Evolutionary conservation across 2,329 filamentous ascomycete species (phyloP).

Genomic region (Epichloe gansuensis): DNA sequence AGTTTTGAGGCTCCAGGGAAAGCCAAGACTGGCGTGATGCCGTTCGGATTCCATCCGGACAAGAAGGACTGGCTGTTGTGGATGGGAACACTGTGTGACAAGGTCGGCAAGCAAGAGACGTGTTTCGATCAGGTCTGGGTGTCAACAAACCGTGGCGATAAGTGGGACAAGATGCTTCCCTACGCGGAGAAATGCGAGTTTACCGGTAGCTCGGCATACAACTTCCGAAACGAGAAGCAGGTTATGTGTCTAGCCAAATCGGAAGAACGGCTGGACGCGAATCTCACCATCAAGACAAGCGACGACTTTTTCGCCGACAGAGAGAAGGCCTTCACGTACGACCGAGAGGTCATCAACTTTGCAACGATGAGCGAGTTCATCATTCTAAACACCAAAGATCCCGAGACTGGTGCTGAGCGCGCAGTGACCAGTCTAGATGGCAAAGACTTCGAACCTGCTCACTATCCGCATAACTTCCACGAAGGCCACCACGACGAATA

Average conservation of each 20-base stretch:
- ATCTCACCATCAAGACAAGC: slow-evolving; percentile 61
- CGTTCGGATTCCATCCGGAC: slow-evolving; percentile 70
- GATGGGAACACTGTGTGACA: slow-evolving; percentile 62
- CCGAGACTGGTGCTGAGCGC: slow-evolving; percentile 54
- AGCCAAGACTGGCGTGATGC: slow-evolving; percentile 22
- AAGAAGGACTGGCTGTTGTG: slow-evolving; percentile 86
- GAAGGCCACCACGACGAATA: slow-evolving; percentile 70
- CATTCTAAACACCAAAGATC: slow-evolving; percentile 65
- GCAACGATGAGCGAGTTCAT: slow-evolving; percentile 97
- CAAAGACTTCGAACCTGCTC: slow-evolving; percentile 63
- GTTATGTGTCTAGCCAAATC: slow-evolving; percentile 45
- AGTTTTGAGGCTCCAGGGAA: slow-evolving; percentile 57
- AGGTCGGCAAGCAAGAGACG: slow-evolving; percentile 30
- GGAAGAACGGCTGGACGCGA: slow-evolving; percentile 46
- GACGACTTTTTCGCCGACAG: slow-evolving; percentile 62
- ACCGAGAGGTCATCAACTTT: slow-evolving; percentile 58
- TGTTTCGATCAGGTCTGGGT: slow-evolving; percentile 67
- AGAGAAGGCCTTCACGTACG: slow-evolving; percentile 37
- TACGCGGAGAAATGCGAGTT: slow-evolving; percentile 80
- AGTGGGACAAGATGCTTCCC: slow-evolving; percentile 62
- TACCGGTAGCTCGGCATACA: slow-evolving; percentile 51
- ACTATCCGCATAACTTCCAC: slow-evolving; percentile 76
- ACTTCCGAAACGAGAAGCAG: slow-evolving; percentile 38
- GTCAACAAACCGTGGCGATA: slow-evolving; percentile 65
- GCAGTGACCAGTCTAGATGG: slow-evolving; percentile 81